Base-by-base conservation (phyloP, 139 green algal species). In the Penium margaritaceum region DNA sequence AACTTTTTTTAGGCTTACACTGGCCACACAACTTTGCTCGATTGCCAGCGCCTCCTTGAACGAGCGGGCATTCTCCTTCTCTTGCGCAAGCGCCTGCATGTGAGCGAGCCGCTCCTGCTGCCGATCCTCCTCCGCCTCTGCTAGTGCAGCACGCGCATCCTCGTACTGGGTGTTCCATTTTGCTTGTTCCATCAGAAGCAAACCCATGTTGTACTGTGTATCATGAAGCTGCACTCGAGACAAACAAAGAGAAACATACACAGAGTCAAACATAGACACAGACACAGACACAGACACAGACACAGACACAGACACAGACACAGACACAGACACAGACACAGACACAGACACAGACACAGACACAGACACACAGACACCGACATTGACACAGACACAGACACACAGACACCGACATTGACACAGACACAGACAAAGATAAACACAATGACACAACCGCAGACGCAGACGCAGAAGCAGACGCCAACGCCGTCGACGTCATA, bases 121-220 rank as follows among this genome's bases (percentile, higher is more conserved):
- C 67, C 30, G 36, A 34, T 38, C 41, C 27, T 69, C 67, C 55
- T 74, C 67, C n/a, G 44, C 44, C n/a, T 66, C 24, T 24, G 21
- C n/a, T 21, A 74, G 12, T 5, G 67, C 55, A 5, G 67, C 44
- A n/a, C n/a, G 37, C 27, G 44, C 54, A 14, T 67, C 37, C 27
- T 67, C 44, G 36, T 67, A 66, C 55, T 74, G 71, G 7, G 27
- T 14, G 7, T n/a, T 19, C 67, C 67, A 74, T 15, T 74, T 63
- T 15, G 71, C 24, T 17, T 41, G 67, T 21, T 74, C 67, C 32
- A 46, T 61, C 67, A 74, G 55, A 6, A 74, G 47, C 33, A 74
- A 34, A 30, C 36, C 67, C 43, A 74, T 66, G 67, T 74, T 74
- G 67, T 74, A 74, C 55, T 63, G 67, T 29, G 36, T 51, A 29